Conservation (phyloP, 2,329 filamentous ascomycete species). For the Huntiella abstrusa region DNA sequence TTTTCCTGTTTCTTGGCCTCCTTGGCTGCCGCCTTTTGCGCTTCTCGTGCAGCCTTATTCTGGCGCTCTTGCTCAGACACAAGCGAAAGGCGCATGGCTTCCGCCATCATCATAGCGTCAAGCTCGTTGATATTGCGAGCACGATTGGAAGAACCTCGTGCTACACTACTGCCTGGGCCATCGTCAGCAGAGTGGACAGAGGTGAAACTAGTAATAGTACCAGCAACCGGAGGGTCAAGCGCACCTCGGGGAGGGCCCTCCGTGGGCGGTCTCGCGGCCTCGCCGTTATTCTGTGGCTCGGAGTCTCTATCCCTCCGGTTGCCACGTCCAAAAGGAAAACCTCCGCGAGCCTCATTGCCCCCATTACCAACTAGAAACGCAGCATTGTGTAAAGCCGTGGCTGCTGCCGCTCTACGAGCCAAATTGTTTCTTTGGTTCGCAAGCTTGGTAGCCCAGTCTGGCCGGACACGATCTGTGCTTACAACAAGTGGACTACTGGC, state of each 20-base stretch:
- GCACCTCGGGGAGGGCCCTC: not conserved
- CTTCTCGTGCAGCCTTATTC: slow-evolving; percentile 64
- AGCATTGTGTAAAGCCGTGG: slow-evolving; percentile 83
- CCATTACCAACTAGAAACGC: slow-evolving; percentile 65
- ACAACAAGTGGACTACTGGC: slow-evolving; percentile 72
- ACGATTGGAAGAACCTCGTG: not conserved
- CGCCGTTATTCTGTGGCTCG: not conserved
- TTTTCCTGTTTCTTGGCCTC: slow-evolving; percentile 79
- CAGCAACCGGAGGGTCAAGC: not conserved
- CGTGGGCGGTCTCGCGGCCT: not conserved
- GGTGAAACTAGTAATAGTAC: slow-evolving; percentile 1
- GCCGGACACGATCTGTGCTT: slow-evolving; percentile 78
- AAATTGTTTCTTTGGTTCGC: slow-evolving; percentile 69
- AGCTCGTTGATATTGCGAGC: slow-evolving; percentile 48
- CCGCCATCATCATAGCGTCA: slow-evolving; percentile 97
- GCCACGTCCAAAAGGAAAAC: slow-evolving; percentile 3
- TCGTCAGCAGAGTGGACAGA: slow-evolving; percentile 1
- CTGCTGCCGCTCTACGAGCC: slow-evolving; percentile 71
- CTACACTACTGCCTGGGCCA: not conserved
- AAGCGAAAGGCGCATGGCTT: slow-evolving; percentile 81
- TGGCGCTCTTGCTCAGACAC: slow-evolving; percentile 86
- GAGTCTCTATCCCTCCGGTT: not conserved
- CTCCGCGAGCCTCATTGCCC: slow-evolving; percentile 38
- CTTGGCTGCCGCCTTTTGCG: slow-evolving; percentile 53
- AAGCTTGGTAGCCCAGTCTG: slow-evolving; percentile 86